Evolutionary conservation across 352 stramenopile genomes (phyloP).

Genomic region (Globisporangium viniferum): DNA sequence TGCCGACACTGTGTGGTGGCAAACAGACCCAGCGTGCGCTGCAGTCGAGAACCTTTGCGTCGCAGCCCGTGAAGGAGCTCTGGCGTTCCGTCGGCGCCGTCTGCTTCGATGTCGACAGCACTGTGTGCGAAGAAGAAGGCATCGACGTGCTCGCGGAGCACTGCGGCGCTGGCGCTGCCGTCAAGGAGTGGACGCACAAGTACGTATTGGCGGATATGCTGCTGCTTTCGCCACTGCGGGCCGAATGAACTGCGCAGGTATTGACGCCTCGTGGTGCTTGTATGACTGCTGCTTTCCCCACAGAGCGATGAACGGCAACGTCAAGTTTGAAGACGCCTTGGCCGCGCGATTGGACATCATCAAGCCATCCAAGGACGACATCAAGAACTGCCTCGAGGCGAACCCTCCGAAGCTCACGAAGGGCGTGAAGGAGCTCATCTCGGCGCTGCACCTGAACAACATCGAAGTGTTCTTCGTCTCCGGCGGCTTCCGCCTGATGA

Average conservation of each 20-base stretch:
- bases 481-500: slow-evolving; percentile 98
- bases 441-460: slow-evolving; percentile 83
- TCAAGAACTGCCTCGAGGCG: slow-evolving; percentile 88
- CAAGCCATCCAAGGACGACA: slow-evolving; percentile 86
- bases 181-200: slow-evolving; percentile 93
- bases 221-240: not conserved
- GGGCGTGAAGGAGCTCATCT: slow-evolving; percentile 88
- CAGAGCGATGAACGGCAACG: slow-evolving; percentile 96
- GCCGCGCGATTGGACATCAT: slow-evolving; percentile 95
- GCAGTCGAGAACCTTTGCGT: slow-evolving; percentile 5
- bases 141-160: slow-evolving; percentile 98
- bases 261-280: slow-evolving; percentile 1
- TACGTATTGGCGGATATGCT: slow-evolving; percentile 24
- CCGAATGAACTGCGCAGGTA: not conserved
- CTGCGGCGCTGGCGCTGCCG: slow-evolving; percentile 91
- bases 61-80: slow-evolving; percentile 33
- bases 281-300: not conserved
- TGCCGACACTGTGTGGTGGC: not conserved
- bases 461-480: slow-evolving; percentile 98
- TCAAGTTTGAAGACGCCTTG: slow-evolving; percentile 98
- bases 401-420: slow-evolving; percentile 89
- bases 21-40: slow-evolving; percentile 5
- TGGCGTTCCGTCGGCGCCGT: slow-evolving; percentile 74
- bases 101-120: slow-evolving; percentile 97
- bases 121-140: slow-evolving; percentile 96